Base-by-base conservation (phyloP, 2,329 filamentous ascomycete genomes). In the Exophiala alcalophila region DNA sequence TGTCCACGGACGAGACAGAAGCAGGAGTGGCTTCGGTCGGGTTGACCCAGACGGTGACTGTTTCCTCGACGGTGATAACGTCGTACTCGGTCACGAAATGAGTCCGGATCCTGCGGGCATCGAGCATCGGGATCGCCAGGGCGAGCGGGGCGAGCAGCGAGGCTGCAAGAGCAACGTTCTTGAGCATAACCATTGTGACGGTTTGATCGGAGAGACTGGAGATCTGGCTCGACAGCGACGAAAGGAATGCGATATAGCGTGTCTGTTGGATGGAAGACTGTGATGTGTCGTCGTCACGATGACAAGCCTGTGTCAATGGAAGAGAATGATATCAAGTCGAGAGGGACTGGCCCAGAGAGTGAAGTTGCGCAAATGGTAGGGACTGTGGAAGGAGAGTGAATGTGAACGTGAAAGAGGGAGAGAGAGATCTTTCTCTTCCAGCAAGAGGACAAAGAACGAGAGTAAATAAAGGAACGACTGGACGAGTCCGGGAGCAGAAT, bases 21-120 rank as follows among this genome's bases (percentile, higher is more conserved):
- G 44, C 20, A n/a, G 37, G 32, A 23, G 38, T 40, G 30, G 39
- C 25, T 35, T 32, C 26, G 14, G 45, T 19, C 2, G 40, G 31
- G 28, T 53, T 47, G 21, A 55, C 50, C 45, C 49, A 55, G 41
- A 57, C 35, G 16, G 54, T 57, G 50, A 47, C 45, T 21, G 52
- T 51, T 21, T 50, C 45, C 28, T 54, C 44, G 25, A 57, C 42
- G 7, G 54, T 57, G 11, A 52, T 43, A 40, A 47, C 53, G 10
- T 21, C 46, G 25, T 46, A 52, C 29, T 54, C 52, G 26, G 52
- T 55, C 21, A 50, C 46, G n/a, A 44, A 44, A 19, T 49, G 39
- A 27, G 45, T 53, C 19, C 40, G 38, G 31, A 50, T 33, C 26
- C 27, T 41, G 27, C 49, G 41, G 14, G 40, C 39, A 18, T 33